Evolutionary conservation across 2,329 filamentous ascomycete genomes (phyloP).

Genomic region (Paraconiothyrium brasiliense): DNA sequence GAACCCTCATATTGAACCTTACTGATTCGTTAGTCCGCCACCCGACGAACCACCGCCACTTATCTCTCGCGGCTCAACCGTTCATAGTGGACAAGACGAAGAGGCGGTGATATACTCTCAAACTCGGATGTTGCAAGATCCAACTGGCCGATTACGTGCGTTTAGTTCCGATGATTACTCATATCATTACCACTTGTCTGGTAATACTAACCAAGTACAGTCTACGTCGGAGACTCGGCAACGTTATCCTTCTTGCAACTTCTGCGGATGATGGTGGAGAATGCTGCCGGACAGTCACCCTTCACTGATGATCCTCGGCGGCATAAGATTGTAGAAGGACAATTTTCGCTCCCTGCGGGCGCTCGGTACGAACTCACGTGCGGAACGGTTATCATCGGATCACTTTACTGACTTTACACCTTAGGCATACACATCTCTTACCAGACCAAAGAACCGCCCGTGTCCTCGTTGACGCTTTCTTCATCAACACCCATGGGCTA

Average conservation of each 20-base stretch:
- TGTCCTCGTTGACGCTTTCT: constrained; percentile 67
- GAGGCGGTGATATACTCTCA: constrained; percentile 65
- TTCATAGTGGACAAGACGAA: constrained; percentile 60
- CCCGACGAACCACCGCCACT: constrained; percentile 36
- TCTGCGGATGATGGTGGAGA: constrained; percentile 68
- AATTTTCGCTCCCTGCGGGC: constrained; percentile 58
- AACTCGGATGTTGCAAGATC: constrained; percentile 68
- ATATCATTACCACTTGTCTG: not conserved
- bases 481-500: constrained; percentile 70
- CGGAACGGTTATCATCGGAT: not conserved
- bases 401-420: not conserved
- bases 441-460: constrained; percentile 65
- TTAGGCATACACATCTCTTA: constrained; percentile 59
- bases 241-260: constrained; percentile 69
- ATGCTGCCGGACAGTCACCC: constrained; percentile 61
- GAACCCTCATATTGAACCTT: not conserved
- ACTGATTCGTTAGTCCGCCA: constrained; percentile 16
- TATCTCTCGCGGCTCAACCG: constrained; percentile 43
- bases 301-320: constrained; percentile 68
- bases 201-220: constrained; percentile 43
- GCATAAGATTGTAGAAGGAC: constrained; percentile 66
- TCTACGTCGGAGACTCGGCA: constrained; percentile 71
- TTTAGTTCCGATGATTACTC: constrained; percentile 23
- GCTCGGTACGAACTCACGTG: constrained; percentile 38
- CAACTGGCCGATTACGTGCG: constrained; percentile 65